A percentile compares a stretch with the other conserved stretches of the same genome.
Evolutionary conservation across 495 filamentous ascomycete genomes (phyloP).

Genomic region (Annulohypoxylon stygium): DNA sequence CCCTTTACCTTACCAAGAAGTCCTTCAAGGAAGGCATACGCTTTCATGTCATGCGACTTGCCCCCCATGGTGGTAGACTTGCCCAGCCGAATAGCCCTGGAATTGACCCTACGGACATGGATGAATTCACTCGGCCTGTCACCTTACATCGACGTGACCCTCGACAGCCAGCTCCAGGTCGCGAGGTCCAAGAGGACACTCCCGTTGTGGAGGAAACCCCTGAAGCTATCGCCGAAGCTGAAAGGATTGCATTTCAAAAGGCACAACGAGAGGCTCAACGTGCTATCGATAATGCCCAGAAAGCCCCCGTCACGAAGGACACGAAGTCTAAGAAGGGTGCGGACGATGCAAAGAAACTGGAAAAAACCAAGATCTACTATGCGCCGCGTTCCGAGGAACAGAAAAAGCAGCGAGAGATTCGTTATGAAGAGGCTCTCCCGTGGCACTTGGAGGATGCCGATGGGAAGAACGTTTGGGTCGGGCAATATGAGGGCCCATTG

Average conservation of each 20-base stretch:
- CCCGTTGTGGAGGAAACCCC: slow-evolving; percentile 61
- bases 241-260: slow-evolving; percentile 71
- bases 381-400: slow-evolving; percentile 72
- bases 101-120: slow-evolving; percentile 79
- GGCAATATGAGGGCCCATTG: slow-evolving; percentile 85
- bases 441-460: slow-evolving; percentile 98
- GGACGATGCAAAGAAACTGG: slow-evolving; percentile 76
- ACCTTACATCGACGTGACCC: slow-evolving; percentile 90
- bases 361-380: slow-evolving; percentile 67
- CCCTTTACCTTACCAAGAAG: slow-evolving; percentile 83
- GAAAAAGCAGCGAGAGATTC: slow-evolving; percentile 80
- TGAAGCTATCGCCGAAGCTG: slow-evolving; percentile 76
- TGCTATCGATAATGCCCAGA: slow-evolving; percentile 85
- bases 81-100: slow-evolving; percentile 51
- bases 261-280: slow-evolving; percentile 84
- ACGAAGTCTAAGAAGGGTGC: slow-evolving; percentile 70
- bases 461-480: slow-evolving; percentile 91
- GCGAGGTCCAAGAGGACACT: slow-evolving; percentile 67
- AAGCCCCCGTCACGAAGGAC: slow-evolving; percentile 75
- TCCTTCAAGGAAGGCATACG: slow-evolving; percentile 83
- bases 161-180: slow-evolving; percentile 71
- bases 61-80: slow-evolving; percentile 44
- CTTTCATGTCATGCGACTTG: slow-evolving; percentile 85
- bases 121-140: slow-evolving; percentile 88
- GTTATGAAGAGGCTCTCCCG: slow-evolving; percentile 94